Conservation (phyloP, 768 basidiomycete species). For the Calocera viscosa region DNA sequence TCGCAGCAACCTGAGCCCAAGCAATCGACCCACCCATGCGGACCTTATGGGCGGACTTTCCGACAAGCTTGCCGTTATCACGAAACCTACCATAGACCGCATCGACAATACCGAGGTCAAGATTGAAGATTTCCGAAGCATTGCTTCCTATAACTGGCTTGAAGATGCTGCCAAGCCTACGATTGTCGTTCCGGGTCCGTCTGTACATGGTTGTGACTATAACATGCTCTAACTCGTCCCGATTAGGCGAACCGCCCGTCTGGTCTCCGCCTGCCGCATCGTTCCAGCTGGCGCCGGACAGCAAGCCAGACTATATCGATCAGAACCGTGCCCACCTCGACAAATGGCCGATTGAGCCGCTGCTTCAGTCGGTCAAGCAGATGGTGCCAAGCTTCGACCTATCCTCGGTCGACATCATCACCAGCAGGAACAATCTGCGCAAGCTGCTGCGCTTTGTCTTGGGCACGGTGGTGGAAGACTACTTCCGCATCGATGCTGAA, state of each 20-base stretch:
- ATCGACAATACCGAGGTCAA: neutral
- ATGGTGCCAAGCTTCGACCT: neutral
- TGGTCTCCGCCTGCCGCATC: neutral
- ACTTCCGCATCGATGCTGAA: neutral
- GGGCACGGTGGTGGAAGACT: neutral
- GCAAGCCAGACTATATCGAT: neutral
- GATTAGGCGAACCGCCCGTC: neutral
- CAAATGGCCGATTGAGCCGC: neutral
- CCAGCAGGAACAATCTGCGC: neutral
- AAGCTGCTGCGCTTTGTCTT: neutral
- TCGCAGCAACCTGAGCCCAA: neutral
- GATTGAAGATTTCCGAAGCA: neutral
- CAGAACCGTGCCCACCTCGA: neutral
- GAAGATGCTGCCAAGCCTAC: neutral
- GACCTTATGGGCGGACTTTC: neutral
- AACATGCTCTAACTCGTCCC: neutral
- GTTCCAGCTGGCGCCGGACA: neutral
- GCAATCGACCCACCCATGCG: neutral
- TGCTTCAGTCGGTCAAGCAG: neutral
- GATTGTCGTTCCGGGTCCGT: neutral
- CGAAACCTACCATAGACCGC: neutral
- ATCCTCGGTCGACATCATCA: neutral
- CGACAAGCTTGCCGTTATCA: neutral
- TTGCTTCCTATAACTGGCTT: neutral
- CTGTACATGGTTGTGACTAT: neutral